Percentiles rank a stretch among this genome's conserved stretches.
These are phyloP conservation scores for Stachybotrys elegans DNA, from an alignment of 2,329 filamentous ascomycete species.

Conservation along the genomic window DNA sequence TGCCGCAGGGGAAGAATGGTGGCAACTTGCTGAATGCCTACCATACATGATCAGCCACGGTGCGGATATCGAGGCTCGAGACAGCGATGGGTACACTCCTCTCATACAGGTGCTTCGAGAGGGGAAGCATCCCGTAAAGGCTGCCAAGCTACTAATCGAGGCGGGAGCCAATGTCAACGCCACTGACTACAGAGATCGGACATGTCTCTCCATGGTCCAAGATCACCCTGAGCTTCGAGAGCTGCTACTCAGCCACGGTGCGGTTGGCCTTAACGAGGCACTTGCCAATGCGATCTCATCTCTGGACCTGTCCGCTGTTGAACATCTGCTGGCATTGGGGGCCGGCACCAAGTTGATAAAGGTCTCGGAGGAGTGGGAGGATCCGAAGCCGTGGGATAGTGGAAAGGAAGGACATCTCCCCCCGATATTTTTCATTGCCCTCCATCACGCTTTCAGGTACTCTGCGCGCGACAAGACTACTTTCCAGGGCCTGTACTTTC, in stretches of 20 bases:
- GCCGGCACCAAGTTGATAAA: conserved; percentile 10
- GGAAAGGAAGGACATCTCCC: too few species aligned
- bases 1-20: conserved; percentile 11
- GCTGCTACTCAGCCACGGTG: conserved; percentile 12
- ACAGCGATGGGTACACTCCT: conserved; percentile 9
- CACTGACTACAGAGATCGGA: conserved; percentile 4
- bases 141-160: conserved; percentile 13
- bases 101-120: conserved; percentile 13
- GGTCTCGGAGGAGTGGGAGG: too few species aligned
- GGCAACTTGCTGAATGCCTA: conserved; percentile 15
- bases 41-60: conserved; percentile 14
- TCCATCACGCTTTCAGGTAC: neutral
- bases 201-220: conserved; percentile 8
- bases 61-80: conserved; percentile 9
- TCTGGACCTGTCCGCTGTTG: conserved; percentile 2
- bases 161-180: conserved; percentile 16
- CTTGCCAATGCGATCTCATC: conserved; percentile 12
- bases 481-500: neutral
- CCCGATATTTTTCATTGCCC: too few species aligned
- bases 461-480: neutral
- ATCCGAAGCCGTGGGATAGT: too few species aligned
- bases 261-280: conserved; percentile 6
- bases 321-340: conserved; percentile 9
- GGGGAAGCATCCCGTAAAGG: conserved; percentile 11
- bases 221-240: conserved; percentile 6